Evolutionary conservation across 305 asterid genomes (phyloP).

Genomic region (Fraxinus sp.): DNA sequence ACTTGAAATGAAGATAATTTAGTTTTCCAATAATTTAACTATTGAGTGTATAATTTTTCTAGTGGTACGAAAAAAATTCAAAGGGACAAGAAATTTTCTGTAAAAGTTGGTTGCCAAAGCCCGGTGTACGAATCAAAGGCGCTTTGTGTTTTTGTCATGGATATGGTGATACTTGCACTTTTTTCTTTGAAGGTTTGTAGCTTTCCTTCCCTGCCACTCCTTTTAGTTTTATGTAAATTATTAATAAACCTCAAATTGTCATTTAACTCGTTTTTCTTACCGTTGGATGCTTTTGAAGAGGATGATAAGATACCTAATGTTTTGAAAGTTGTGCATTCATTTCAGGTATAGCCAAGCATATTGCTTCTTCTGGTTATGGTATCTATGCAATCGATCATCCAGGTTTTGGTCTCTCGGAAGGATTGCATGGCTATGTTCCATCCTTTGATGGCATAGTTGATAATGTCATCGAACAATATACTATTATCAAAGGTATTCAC

Average conservation of each 20-base stretch:
- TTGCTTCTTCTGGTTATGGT: conserved; percentile 83
- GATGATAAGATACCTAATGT: background rate
- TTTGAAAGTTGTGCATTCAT: conserved; percentile 14
- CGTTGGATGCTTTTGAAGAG: background rate
- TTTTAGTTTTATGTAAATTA: background rate
- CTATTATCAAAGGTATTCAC: conserved; percentile 60
- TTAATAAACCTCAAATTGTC: background rate
- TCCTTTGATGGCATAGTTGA: conserved; percentile 73
- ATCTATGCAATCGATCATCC: conserved; percentile 94
- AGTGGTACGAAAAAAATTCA: conserved; percentile 89
- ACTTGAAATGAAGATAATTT: background rate
- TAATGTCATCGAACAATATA: conserved; percentile 70
- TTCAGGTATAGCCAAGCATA: conserved; percentile 83
- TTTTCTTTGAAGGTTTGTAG: conserved; percentile 92
- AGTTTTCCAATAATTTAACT: conserved; percentile 1
- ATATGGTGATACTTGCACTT: conserved; percentile 96
- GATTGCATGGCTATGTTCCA: conserved; percentile 85
- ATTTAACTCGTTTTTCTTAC: background rate
- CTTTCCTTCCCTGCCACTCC: background rate
- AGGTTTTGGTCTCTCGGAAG: conserved; percentile 93
- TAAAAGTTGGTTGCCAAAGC: conserved; percentile 92
- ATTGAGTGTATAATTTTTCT: background rate
- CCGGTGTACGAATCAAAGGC: conserved; percentile 80
- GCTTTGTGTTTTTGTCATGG: conserved; percentile 90
- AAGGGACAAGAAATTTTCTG: conserved; percentile 89